Percentiles rank a stretch among this genome's conserved stretches.
phyloP scores from a whole-genome alignment of 179 eudicot species.

The Beta macrorhiza region DNA sequence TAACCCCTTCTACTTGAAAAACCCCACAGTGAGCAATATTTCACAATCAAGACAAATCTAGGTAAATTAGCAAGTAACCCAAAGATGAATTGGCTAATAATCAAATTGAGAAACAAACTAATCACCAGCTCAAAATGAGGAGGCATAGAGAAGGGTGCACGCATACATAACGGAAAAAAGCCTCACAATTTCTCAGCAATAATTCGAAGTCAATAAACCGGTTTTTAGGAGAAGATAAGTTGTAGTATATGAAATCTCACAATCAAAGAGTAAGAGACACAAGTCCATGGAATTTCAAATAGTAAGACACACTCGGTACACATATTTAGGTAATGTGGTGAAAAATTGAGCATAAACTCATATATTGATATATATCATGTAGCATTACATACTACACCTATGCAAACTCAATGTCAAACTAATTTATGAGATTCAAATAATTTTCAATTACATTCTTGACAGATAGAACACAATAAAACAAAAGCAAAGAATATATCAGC shows the following conservation, averaged over 20 bases:
- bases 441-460: neutral
- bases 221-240: neutral
- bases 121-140: neutral
- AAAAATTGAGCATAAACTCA: neutral
- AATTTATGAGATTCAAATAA: neutral
- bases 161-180: neutral
- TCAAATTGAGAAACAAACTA: neutral
- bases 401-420: neutral
- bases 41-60: neutral
- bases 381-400: neutral
- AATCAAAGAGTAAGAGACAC: neutral
- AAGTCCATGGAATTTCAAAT: neutral
- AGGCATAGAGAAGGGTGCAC: neutral
- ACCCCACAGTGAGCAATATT: neutral
- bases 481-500: neutral
- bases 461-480: neutral
- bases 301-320: neutral
- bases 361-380: neutral
- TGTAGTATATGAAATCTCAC: neutral
- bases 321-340: neutral
- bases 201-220: neutral
- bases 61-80: neutral
- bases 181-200: neutral
- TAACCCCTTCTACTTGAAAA: neutral
- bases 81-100: neutral